Base-by-base conservation (phyloP, 768 basidiomycete species). In the Suillus variegatus region DNA sequence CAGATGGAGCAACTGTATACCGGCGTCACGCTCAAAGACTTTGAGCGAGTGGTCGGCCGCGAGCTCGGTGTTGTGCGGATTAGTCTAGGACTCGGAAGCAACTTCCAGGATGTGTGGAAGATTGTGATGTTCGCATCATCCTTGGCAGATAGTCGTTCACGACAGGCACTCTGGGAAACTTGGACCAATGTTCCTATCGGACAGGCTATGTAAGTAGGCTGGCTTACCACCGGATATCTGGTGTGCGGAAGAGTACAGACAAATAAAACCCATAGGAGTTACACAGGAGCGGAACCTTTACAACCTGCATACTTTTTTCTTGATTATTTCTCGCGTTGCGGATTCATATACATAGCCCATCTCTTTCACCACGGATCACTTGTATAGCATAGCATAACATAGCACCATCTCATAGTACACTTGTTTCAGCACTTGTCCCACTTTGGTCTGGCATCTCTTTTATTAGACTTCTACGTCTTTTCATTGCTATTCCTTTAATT, bases 11-110 rank as follows among this genome's bases (percentile, higher is more conserved):
- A 74, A 16, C 81, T 93, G 0, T 86, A 82, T 66, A 78, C 81
- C 1, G 89, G 89, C 6, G 82, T 86, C 47, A 88, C 86, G 6
- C 79, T 90, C 58, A 77, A 80, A 32, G 88, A 88, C 41, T 87
- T 92, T 68, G 88, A 92, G 74, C 75, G 72, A 38, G 75, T 75
- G 20, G 84, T 90, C 49, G 90, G 89, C 4, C 80, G 82, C 57
- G 90, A 93, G 73, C 79, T 92, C 14, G 92, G 90, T 4, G 90
- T 92, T 46, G 85, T 93, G 32, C 81, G 91, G 60, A 83, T 92
- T 65, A 93, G 92, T 68, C 82, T 95, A 10, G 93, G 93, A 6
- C 83, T 94, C 35, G 92, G 87, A 54, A 93, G 86, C 66, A 86
- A 88, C 72, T 93, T 92, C 82, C 82, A 85, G 52, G 93, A 95